Base-by-base conservation (phyloP, 2,329 filamentous ascomycete genomes). In the Albifimbria verrucaria region DNA sequence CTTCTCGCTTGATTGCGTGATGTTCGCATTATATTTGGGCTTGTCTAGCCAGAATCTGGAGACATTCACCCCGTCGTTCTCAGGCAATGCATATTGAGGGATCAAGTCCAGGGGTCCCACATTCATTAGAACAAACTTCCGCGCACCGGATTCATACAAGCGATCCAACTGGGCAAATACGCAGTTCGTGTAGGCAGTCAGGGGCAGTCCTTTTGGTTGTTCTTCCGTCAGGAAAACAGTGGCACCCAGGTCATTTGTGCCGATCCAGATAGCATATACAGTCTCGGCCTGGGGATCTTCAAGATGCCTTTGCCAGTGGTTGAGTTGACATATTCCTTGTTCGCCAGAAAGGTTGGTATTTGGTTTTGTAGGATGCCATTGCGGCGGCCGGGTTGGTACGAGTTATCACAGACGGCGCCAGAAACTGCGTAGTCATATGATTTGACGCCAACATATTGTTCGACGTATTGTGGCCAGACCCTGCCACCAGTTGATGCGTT, bases 381-480 rank as follows among this genome's bases (percentile, higher is more conserved):
- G n/a, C 46, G 24, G 23, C 20, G n/a, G 25, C 26, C 26, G 11
- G 26, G 25, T 9, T 24, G 23, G 17, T 48, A 26, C 7, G 24
- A 20, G 12, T 15, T 26, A 20, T 48, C 25, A 18, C 46, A 48
- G 25, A 48, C 46, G 26, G 46, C 46, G 11, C 46, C 46, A 22
- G 25, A 32, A 3, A 48, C 46, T 24, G 46, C 46, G 7, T 48
- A 48, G 20, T 48, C 46, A n/a, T 48, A 48, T 18, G 46, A 48
- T n/a, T 48, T 48, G 46, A 48, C 25, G 17, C 46, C 46, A 18
- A 26, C 46, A 36, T 48, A 48, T 20, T 48, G 46, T 26, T 48
- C 46, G n/a, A 48, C n/a, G 18, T 48, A 48, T 18, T 48, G 46
- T 3, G 46, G 46, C 46, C 46, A 48, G 11, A 48, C 46, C 12